These are phyloP conservation scores for Magnaporthiopsis rhizophila DNA, from an alignment of 2,329 filamentous ascomycete genomes.

Conservation along the genomic window DNA sequence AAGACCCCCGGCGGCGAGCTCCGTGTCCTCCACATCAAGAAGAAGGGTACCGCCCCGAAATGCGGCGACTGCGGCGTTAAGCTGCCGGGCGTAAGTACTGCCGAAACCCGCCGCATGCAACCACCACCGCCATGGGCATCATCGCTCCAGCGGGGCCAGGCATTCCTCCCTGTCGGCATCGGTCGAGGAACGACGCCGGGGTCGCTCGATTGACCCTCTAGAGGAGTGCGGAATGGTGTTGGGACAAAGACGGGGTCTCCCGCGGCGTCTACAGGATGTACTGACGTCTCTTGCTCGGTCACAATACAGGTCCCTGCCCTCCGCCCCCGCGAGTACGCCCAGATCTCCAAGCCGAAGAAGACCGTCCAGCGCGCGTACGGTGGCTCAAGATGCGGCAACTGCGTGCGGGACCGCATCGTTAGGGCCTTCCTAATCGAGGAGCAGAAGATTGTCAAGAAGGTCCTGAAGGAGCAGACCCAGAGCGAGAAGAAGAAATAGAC, in stretches of 20 bases:
- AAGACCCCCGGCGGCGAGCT: constrained; percentile 96
- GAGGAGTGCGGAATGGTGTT: not conserved
- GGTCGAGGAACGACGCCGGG: not conserved
- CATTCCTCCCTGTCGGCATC: not conserved
- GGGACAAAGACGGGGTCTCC: not conserved
- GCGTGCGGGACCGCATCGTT: constrained; percentile 95
- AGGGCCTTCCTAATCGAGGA: constrained; percentile 99
- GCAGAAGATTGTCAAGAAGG: constrained; percentile 99
- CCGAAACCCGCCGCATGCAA: not conserved
- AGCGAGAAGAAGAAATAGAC: constrained; percentile 64
- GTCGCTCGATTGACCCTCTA: not conserved
- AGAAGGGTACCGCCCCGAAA: constrained; percentile 96
- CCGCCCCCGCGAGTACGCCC: constrained; percentile 94
- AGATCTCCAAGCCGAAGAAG: constrained; percentile 98
- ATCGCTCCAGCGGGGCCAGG: not conserved
- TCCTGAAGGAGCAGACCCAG: constrained; percentile 95
- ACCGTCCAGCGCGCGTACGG: constrained; percentile 97
- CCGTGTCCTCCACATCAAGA: constrained; percentile 98
- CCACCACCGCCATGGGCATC: not conserved
- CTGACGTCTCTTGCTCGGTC: constrained; percentile 11
- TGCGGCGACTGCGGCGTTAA: constrained; percentile 99
- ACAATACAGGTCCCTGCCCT: constrained; percentile 75
- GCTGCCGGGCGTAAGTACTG: constrained; percentile 84
- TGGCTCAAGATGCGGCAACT: constrained; percentile 96
- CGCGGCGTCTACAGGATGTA: not conserved